These are phyloP conservation scores for Dysphania ambrosioides DNA, from an alignment of 148 eudicot genomes.

Conservation along the genomic window DNA sequence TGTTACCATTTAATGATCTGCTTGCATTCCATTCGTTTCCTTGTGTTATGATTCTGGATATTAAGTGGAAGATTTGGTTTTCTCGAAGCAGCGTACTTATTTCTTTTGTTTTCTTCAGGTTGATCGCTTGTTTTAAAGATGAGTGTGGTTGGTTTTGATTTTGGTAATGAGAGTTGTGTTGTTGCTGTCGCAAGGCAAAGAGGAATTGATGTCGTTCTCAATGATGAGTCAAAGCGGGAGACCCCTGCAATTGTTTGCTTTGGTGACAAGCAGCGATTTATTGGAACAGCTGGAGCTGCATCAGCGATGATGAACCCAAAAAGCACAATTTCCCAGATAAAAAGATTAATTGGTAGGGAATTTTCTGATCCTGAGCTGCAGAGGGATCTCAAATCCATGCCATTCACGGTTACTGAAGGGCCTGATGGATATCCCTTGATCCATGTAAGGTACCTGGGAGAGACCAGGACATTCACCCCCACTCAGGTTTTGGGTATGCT, in stretches of 20 bases:
- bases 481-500: constrained; percentile 85
- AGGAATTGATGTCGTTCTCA: constrained; percentile 91
- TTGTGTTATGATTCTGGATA: neutral
- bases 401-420: constrained; percentile 77
- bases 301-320: constrained; percentile 95
- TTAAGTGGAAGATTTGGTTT: neutral
- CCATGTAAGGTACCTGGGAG: constrained; percentile 71
- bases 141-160: constrained; percentile 97
- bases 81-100: neutral
- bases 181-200: constrained; percentile 99
- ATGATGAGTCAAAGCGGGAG: constrained; percentile 90
- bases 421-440: constrained; percentile 88
- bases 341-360: constrained; percentile 66
- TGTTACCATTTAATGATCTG: neutral
- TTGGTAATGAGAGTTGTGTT: constrained; percentile 89
- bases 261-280: constrained; percentile 93
- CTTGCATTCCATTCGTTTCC: neutral
- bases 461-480: constrained; percentile 62
- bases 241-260: constrained; percentile 91
- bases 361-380: constrained; percentile 87
- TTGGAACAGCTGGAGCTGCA: constrained; percentile 96
- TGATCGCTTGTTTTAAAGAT: constrained; percentile 32
- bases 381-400: constrained; percentile 59
- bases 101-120: neutral
- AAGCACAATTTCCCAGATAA: constrained; percentile 80